These are phyloP conservation scores for Backusella parvicylindrica DNA, from an alignment of 192 early-diverging fungal genomes.

Conservation along the genomic window DNA sequence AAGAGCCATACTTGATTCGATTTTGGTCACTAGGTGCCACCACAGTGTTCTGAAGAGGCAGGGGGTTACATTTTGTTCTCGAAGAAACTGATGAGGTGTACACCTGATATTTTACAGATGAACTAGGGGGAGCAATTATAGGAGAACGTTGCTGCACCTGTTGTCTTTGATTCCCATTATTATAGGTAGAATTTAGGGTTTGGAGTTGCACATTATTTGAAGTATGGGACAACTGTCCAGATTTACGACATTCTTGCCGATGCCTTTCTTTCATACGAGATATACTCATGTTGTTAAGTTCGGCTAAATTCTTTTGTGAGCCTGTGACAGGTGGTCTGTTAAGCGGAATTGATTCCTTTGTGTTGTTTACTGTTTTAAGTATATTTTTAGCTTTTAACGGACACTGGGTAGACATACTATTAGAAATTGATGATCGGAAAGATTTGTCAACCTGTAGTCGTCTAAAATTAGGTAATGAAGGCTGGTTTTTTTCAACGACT, in stretches of 20 bases:
- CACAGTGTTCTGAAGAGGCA: neutral
- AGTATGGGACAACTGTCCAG: neutral
- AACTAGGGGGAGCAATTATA: neutral
- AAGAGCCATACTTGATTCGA: neutral
- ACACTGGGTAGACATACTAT: neutral
- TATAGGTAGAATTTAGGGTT: neutral
- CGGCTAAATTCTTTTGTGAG: neutral
- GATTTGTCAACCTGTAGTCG: neutral
- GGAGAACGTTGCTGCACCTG: neutral
- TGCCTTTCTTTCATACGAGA: conserved; percentile 17
- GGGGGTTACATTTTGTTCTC: neutral
- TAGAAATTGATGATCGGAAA: neutral
- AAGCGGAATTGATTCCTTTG: neutral
- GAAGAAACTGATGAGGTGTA: neutral
- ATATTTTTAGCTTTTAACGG: neutral
- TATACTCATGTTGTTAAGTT: neutral
- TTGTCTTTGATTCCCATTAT: neutral
- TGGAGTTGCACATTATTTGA: neutral
- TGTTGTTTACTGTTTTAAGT: neutral
- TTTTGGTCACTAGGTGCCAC: neutral
- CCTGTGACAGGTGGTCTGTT: neutral
- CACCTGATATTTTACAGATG: neutral
- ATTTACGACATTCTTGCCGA: conserved; percentile 7
- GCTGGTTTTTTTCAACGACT: neutral
- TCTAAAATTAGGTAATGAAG: neutral